A percentile compares a stretch with the other conserved stretches of the same genome.
These are phyloP conservation scores for Hypoxylon sp. DNA, from an alignment of 2,329 filamentous ascomycete genomes.

Conservation along the genomic window DNA sequence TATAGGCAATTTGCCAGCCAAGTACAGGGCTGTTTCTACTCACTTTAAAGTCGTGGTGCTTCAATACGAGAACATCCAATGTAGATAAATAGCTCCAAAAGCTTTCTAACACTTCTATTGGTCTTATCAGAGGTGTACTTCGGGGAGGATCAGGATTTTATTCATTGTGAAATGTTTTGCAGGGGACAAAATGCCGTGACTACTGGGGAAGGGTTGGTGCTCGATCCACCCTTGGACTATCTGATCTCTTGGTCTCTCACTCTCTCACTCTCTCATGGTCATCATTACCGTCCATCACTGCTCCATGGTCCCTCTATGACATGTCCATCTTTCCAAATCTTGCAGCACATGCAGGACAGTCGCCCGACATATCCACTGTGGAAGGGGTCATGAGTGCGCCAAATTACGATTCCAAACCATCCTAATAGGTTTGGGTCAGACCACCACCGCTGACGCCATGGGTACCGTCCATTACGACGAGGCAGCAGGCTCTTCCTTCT, in stretches of 20 bases:
- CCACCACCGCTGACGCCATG: slow-evolving; percentile 14
- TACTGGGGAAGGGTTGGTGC: slow-evolving; percentile 43
- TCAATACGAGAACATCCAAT: background rate
- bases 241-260: slow-evolving; percentile 35
- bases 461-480: slow-evolving; percentile 37
- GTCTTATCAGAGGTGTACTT: slow-evolving; percentile 16
- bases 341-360: slow-evolving; percentile 28
- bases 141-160: slow-evolving; percentile 46
- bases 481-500: slow-evolving; percentile 43
- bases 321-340: slow-evolving; percentile 35
- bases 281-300: slow-evolving; percentile 46
- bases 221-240: slow-evolving; percentile 46
- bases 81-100: slow-evolving; percentile 18
- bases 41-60: background rate
- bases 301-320: slow-evolving; percentile 33
- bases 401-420: slow-evolving; percentile 13
- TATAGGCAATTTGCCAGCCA: background rate
- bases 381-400: slow-evolving; percentile 21
- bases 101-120: slow-evolving; percentile 19
- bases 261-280: slow-evolving; percentile 39
- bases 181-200: slow-evolving; percentile 51
- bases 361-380: slow-evolving; percentile 23
- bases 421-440: slow-evolving; percentile 5
- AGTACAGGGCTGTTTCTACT: background rate
- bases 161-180: slow-evolving; percentile 50